Evolutionary conservation across 2,329 filamentous ascomycete genomes (phyloP), one percentile per base, ranked within the genome.

Genomic region (Penicillium brevicompactum): DNA sequence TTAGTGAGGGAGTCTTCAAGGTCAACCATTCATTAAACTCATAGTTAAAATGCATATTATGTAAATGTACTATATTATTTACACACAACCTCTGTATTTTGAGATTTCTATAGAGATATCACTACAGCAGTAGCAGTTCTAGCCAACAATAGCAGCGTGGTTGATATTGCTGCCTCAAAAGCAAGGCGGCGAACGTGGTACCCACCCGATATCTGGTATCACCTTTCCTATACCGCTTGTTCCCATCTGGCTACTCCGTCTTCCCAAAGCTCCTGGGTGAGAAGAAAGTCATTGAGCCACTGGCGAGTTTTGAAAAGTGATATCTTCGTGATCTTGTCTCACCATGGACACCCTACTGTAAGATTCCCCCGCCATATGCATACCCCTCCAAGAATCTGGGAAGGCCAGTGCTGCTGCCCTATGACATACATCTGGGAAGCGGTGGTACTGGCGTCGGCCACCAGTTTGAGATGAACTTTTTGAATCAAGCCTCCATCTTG

Each of bases 341-440:
- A 55, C 46, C 53, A 81, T 81, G 79, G 79, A 80, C 64, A 80
- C 78, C 13, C 66, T 81, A 58, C 70, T 81, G 77, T 79, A 72
- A 73, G 76, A 41, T 18, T 18, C 49, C 50, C 22, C 49, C 16
- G n/a, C n/a, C 27, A 13, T 9, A 18, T 34, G 14, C 6, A 32
- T 52, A 11, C 22, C 13, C 34, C 34, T 37, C 34, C 34, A 37
- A 16, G 34, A n/a, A 4, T 13, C 7, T 34, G 18, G 18, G 18
- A 18, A 27, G 8, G 8, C 24, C 24, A 27, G 24, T 27, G 18
- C 18, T 27, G 24, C 24, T 27, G 24, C 24, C 24, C 34, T 37
- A 37, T 37, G 34, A 13, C 13, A n/a, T 37, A n/a, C 13, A 4
- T n/a, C 13, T 37, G 7, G 13, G 31, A 14, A n/a, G 6, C n/a